Base-by-base conservation (phyloP, 306 rosid genomes). In the Lathyrus sativus region DNA sequence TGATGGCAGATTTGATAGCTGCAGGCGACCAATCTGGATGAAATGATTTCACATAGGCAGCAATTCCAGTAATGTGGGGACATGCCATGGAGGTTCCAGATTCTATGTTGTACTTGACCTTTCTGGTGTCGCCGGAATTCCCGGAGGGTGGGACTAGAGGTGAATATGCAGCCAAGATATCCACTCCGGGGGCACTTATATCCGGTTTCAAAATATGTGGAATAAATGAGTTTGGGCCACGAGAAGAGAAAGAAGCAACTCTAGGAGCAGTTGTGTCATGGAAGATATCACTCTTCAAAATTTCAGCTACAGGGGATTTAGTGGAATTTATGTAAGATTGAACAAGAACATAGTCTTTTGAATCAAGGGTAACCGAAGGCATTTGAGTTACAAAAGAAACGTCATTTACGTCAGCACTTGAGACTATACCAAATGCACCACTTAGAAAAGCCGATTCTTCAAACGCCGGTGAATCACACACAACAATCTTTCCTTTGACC, bases 31-130 rank as follows among this genome's bases (percentile, higher is more conserved):
- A 44, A 41, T 68, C 15, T 0, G 6, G 42, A 22, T 68, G 65
- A 55, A 68, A n/a, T 3, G 64, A 39, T 54, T 55, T 68, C 17
- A 68, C 19, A 41, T 68, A 68, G 9, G 64, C 33, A 14, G 28
- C 53, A 55, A 19, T 6, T 37, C 51, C 63, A 13, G 73, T 24
- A 68, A 55, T 53, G 28, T 39, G 65, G 0, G 65, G 74, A 24
- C 74, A 68, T 12, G 74, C 7, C 74, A 68, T 68, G 0, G 74
- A 68, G 0, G 73, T 68, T 51, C 63, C 63, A 19, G 26, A 18
- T 0, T 18, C 0, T 18, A 68, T 54, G 19, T 13, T 51, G 35
- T 37, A 68, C 2, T 13, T 19, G 0, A 38, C 39, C 6, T 0
- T 11, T 68, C 73, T 51, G 0, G 51, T 31, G 3, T 67, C 72